Evolutionary conservation across 106 monocot genomes (phyloP), one percentile per base, ranked within the genome.

Genomic region (Hemerocallis citrina): DNA sequence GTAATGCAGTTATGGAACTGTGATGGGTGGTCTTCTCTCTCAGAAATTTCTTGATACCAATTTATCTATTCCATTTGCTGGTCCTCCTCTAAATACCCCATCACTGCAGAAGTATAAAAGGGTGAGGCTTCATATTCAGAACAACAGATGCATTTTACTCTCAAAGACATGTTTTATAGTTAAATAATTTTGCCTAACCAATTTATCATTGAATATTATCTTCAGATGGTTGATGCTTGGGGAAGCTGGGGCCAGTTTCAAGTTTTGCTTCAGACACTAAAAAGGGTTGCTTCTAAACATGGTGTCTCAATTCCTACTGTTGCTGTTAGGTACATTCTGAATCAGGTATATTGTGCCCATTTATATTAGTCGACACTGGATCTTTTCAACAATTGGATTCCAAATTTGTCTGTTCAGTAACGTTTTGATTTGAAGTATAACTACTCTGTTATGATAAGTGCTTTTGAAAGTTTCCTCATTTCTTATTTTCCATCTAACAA

Each of bases 101-200:
- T 95, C 95, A 39, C 74, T 96, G 47, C 84, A 84, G 65, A 96
- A 96, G 62, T 96, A 96, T 68, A 96, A 96, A 64, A 77, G 96
- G 76, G 96, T 96, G 70, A 27, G 3, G 5, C 9, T 36, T 35
- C 21, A 7, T 21, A 2, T 36, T n/a, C n/a, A n/a, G n/a, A 36
- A 34, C 57, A 21, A 56, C 7, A 15, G n/a, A 1, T 56, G 55
- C 5, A 19, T 28, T n/a, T 19, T 62, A 17, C 41, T 41, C 17
- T 21, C 13, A n/a, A n/a, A n/a, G n/a, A n/a, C n/a, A n/a, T n/a
- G n/a, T 31, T 8, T 2, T 38, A 38, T 17, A 8, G 17, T 28
- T 67, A 14, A n/a, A 39, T 31, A 39, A 55, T 56, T 25, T 29
- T 54, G 36, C 19, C 5, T 17, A n/a, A n/a, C n/a, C n/a, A 11